phyloP scores from a whole-genome alignment of 2,329 filamentous ascomycete genomes.

The Tolypocladium ovalisporum region DNA sequence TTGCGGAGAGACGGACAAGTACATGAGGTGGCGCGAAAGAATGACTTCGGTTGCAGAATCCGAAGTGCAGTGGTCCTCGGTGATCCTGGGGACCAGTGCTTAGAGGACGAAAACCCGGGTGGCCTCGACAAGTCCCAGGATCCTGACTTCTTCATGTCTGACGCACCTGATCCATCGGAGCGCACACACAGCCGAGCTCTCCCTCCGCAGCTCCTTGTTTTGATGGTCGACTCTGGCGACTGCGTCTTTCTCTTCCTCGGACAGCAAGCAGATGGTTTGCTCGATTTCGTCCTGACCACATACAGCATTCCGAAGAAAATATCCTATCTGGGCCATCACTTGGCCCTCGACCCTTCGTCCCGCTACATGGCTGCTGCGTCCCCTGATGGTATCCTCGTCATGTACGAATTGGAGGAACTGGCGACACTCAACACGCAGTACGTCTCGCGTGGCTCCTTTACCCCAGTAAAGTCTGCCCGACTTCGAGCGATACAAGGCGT shows the following conservation, averaged over 20 bases:
- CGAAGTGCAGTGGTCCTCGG: conserved; percentile 70
- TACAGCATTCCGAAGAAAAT: conserved; percentile 47
- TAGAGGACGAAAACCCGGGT: conserved; percentile 17
- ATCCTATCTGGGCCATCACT: conserved; percentile 50
- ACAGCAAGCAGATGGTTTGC: conserved; percentile 27
- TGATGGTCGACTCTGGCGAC: conserved; percentile 64
- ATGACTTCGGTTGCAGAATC: conserved; percentile 70
- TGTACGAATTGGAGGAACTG: conserved; percentile 58
- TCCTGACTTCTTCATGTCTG: conserved; percentile 24
- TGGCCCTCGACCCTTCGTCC: conserved; percentile 71
- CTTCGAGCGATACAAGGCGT: conserved; percentile 49
- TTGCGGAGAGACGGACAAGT: conserved; percentile 59
- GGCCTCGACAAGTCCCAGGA: conserved; percentile 27
- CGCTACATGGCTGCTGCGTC: conserved; percentile 59
- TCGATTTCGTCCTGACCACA: conserved; percentile 50
- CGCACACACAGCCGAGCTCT: conserved; percentile 18
- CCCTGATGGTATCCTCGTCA: conserved; percentile 56
- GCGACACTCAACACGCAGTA: conserved; percentile 39
- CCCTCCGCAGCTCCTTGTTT: conserved; percentile 71
- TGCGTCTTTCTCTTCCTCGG: conserved; percentile 67
- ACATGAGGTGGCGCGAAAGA: conserved; percentile 64
- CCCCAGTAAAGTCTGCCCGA: conserved; percentile 43
- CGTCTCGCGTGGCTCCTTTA: conserved; percentile 29
- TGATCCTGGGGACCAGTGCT: conserved; percentile 28
- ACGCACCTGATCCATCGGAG: conserved; percentile 9